phyloP scores from a whole-genome alignment of 2,329 filamentous ascomycete species.

The Colletotrichum lentis region DNA sequence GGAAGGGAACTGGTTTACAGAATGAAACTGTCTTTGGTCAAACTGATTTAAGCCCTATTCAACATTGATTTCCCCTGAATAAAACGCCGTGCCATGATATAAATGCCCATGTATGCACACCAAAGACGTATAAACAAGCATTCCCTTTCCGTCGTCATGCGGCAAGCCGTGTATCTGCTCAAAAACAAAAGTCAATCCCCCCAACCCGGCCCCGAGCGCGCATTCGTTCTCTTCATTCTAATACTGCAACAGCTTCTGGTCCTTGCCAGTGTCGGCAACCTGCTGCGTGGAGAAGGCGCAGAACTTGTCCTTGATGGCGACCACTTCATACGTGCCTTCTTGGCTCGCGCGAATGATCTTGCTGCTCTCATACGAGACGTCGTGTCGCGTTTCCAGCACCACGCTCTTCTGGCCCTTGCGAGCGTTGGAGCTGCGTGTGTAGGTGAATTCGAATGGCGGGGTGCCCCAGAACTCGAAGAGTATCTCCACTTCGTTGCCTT shows the following conservation, averaged over 20 bases:
- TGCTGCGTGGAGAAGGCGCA: conserved; percentile 85
- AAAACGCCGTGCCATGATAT: conserved; percentile 52
- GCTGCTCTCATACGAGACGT: conserved; percentile 80
- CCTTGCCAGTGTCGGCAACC: conserved; percentile 56
- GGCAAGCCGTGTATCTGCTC: conserved; percentile 15
- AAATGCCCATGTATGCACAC: conserved; percentile 46
- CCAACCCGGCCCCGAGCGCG: not conserved
- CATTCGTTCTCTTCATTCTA: conserved; percentile 28
- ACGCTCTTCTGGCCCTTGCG: conserved; percentile 79
- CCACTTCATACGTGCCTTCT: conserved; percentile 97
- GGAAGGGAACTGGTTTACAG: not conserved
- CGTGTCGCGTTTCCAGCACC: conserved; percentile 90
- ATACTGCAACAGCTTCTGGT: conserved; percentile 47
- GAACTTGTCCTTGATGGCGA: conserved; percentile 91
- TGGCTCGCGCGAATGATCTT: conserved; percentile 87
- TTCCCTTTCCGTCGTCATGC: conserved; percentile 3
- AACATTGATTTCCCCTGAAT: conserved; percentile 33
- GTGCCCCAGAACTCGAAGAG: conserved; percentile 95
- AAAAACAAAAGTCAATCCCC: not conserved
- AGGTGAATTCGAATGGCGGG: conserved; percentile 97
- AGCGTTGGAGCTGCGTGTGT: conserved; percentile 87
- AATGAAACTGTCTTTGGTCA: conserved; percentile 31
- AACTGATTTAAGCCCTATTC: conserved; percentile 31
- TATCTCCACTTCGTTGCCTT: conserved; percentile 93
- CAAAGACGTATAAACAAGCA: conserved; percentile 31